Evolutionary conservation across 192 early-diverging fungal genomes (phyloP), one percentile per base, ranked within the genome.

Genomic region (Gryganskiella cystojenkinii): DNA sequence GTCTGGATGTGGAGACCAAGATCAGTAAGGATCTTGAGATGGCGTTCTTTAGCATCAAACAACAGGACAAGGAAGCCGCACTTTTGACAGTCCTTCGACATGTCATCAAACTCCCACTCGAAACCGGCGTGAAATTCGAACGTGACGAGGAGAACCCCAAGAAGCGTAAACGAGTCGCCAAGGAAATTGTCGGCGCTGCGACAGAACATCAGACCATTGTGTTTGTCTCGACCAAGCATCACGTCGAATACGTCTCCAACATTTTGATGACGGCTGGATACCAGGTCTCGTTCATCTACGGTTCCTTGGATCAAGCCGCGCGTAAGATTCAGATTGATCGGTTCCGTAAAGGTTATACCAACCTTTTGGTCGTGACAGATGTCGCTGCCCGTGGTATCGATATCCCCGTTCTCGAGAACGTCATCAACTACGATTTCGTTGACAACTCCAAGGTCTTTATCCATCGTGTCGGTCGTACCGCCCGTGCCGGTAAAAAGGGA

Each of bases 341-440:
- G 47, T 99, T 99, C 82, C 84, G 95, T 17, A 83, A 84, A 14
- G 95, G 94, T 3, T 83, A 86, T 27, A 88, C 89, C 46, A 92
- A 95, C 66, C 54, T 97, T 0, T 63, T 99, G 44, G 88, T 99
- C 19, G 98, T 99, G 24, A 99, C 98, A 14, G 98, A 98, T 80
- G 93, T 99, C 11, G 98, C 98, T n/a, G 95, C 96, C 9, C 92
- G 96, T 86, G 98, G 98, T 93, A 95, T 99, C 65, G 98, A 99
- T 87, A 95, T 99, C 42, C 98, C 98, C 40, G 91, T 98, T 30
- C 82, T 99, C 13, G 96, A 97, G 75, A 95, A 98, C 72, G 98
- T 99, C 45, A 86, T 99, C 84, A 98, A 99, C 81, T 98, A 95
- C 69, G 94, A 98, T 60, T 99, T 98, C 82, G 90, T 96, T 13